Evolutionary conservation across 164 flowering plant genomes (phyloP), one percentile per base, ranked within the genome.

Genomic region (Akebia trifoliata): DNA sequence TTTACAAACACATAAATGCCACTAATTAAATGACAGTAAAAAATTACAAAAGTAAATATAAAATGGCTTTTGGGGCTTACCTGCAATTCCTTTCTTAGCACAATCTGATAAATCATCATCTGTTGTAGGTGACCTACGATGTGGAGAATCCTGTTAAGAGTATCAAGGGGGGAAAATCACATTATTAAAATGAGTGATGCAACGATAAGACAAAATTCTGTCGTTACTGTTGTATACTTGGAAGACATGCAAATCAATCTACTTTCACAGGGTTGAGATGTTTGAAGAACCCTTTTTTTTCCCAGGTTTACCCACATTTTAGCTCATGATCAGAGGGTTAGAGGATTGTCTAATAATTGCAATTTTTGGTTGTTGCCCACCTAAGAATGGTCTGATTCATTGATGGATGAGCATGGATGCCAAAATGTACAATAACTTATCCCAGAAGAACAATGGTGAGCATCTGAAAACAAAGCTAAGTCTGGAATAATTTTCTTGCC

Each of bases 31-130:
- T 30, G 58, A 28, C 20, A 46, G 31, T 14, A 40, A 29, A 34
- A 21, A 22, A 32, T 38, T 36, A 22, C 12, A 36, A 44, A 54
- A 50, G 31, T 32, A 53, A 34, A 36, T 17, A 30, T 17, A 6
- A 32, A 35, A 8, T 45, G 14, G 42, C 40, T 53, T 39, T 14
- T 4, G 26, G 26, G 8, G 39, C 64, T 72, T 59, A 83, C 98
- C 96, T 67, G 96, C 93, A 68, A 81, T 70, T 68, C 98, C 96
- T 69, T 80, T 81, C 77, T 69, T 80, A 43, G 78, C 96, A 69
- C 96, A 92, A 20, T 92, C 98, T 2, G 98, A 92, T 28, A 88
- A 75, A 58, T 80, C 76, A 10, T 74, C 79, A 51, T 75, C 60
- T 20, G 9, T 43, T 21, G 46, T 46, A 47, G 74, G 57, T 18